Conservation (phyloP, 495 filamentous ascomycete species). For the Thozetella sp. region DNA sequence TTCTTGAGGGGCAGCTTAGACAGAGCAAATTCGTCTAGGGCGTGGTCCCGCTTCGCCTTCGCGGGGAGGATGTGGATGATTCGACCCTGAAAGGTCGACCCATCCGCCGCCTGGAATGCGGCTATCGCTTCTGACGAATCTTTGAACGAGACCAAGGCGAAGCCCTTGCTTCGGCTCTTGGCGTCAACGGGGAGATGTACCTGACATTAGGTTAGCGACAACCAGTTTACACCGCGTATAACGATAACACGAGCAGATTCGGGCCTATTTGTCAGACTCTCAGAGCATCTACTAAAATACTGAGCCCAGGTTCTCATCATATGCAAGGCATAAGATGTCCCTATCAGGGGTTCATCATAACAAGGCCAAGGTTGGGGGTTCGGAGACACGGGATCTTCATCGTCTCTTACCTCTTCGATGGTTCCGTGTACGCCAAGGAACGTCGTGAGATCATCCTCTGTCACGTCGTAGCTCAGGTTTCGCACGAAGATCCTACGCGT, state of each 20-base stretch:
- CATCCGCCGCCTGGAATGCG: constrained; percentile 76
- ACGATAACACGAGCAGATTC: constrained; percentile 19
- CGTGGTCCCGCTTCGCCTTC: constrained; percentile 74
- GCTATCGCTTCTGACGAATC: constrained; percentile 71
- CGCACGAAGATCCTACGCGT: constrained; percentile 81
- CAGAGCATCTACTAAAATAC: constrained; percentile 69
- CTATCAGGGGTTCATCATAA: constrained; percentile 98
- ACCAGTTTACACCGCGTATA: constrained; percentile 10
- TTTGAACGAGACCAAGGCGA: constrained; percentile 80
- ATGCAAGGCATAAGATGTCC: constrained; percentile 90
- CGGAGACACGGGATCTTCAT: constrained; percentile 15
- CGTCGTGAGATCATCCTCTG: constrained; percentile 73
- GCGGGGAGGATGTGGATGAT: constrained; percentile 87
- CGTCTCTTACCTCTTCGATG: constrained; percentile 80
- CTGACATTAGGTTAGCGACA: constrained; percentile 48
- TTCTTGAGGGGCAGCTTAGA: constrained; percentile 92
- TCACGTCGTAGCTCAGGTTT: constrained; percentile 82
- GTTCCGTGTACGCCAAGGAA: constrained; percentile 71
- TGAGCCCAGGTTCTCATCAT: constrained; percentile 60
- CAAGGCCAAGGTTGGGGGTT: constrained; percentile 30
- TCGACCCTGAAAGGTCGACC: constrained; percentile 85
- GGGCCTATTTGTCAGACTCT: constrained; percentile 43
- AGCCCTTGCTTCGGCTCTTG: constrained; percentile 74
- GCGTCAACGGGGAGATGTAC: constrained; percentile 79
- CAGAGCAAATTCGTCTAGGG: constrained; percentile 82